Base-by-base conservation (phyloP, 306 rosid species). In the Hylodesmum podocarpum region DNA sequence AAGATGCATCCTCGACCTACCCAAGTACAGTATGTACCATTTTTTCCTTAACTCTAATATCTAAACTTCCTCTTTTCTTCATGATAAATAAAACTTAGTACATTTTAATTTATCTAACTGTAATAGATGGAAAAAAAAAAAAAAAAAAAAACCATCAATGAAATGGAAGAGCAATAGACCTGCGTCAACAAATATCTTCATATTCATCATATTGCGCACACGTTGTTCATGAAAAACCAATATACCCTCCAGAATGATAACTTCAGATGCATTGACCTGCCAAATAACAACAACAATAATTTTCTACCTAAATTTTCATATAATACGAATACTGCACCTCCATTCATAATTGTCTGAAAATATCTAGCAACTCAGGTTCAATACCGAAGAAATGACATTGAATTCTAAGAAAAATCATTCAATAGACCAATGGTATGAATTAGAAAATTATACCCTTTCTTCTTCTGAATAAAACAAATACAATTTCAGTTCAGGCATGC, bases 231-330 rank as follows among this genome's bases (percentile, higher is more conserved):
- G 98, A 82, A 94, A 94, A 75, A 94, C 96, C 73, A 94, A 83
- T 89, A 94, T 92, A 16, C 97, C 98, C 86, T 94, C 98, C 85
- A 94, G 46, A 69, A 94, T 90, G 62, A 90, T 90, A 36, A 91
- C 96, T 61, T 94, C 96, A 57, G 98, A 89, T 66, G 95, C 97
- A 89, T 94, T 91, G 69, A 94, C 97, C 98, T 94, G 88, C 72
- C 81, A 73, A 67, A 57, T 12, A 68, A 25, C 28, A 44, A 66
- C 2, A 44, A 15, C 2, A 46, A 64, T 21, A 25, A 78, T 39
- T 8, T 8, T 16, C 62, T 13, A 24, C 75, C 43, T 49, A 19
- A 31, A 49, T 57, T 50, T 70, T 43, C 19, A 62, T 40, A 58
- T 70, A 70, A 11, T 21, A 49, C 18, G 7, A 69, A 61, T 51